Conservation (phyloP, 371 early-diverging fungal genomes). For the Zychaea mexicana region DNA sequence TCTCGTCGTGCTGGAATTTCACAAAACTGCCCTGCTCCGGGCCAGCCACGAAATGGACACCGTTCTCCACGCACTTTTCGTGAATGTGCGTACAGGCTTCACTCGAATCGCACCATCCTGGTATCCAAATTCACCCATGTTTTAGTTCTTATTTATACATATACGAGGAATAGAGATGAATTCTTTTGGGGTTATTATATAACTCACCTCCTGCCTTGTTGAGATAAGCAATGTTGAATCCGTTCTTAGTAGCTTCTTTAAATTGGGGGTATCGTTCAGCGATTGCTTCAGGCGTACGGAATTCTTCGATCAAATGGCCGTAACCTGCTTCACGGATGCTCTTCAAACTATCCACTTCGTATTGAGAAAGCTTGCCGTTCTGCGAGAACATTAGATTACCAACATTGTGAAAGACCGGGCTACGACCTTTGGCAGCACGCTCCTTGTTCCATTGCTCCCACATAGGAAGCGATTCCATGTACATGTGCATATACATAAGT, state of each 20-base stretch:
- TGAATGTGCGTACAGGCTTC: conserved; percentile 36
- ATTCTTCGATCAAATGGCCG: conserved; percentile 34
- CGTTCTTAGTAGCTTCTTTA: conserved; percentile 30
- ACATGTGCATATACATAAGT: conserved; percentile 38
- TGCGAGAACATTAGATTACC: conserved; percentile 41
- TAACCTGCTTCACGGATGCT: conserved; percentile 40
- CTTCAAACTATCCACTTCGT: conserved; percentile 33
- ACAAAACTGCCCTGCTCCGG: conserved; percentile 30
- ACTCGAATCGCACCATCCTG: conserved; percentile 45
- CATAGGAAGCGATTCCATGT: conserved; percentile 37
- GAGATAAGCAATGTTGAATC: conserved; percentile 30
- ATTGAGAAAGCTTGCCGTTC: conserved; percentile 27
- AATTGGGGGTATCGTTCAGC: conserved; percentile 34
- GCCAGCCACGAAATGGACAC: conserved; percentile 44
- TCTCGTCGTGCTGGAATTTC: conserved; percentile 17
- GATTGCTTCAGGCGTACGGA: conserved; percentile 23
- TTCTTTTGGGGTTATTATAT: neutral
- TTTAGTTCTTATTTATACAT: neutral
- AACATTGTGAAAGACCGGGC: conserved; percentile 44
- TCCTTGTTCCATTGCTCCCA: conserved; percentile 61
- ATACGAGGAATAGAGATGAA: too few relatives aligned
- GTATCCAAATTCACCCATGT: neutral
- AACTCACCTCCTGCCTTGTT: conserved; percentile 37
- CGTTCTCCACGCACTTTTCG: conserved; percentile 30
- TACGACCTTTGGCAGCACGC: conserved; percentile 16